Base-by-base conservation (phyloP, 257 asterid species). In the Lantana camara region DNA sequence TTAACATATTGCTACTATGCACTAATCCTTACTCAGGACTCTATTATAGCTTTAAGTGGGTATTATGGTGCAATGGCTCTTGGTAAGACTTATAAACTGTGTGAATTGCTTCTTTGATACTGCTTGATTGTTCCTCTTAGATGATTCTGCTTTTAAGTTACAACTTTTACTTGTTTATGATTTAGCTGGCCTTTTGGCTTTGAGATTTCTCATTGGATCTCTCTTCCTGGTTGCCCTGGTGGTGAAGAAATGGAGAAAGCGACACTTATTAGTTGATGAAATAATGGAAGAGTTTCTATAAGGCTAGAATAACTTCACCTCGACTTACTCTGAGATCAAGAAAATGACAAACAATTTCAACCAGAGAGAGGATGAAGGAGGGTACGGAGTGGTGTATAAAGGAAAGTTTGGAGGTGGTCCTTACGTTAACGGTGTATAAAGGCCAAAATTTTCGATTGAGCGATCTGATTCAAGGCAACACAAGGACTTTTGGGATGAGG, bases 301-400 rank as follows among this genome's bases (percentile, higher is more conserved):
- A 56, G 74, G 75, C 35, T 79, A 81, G 24, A 77, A 81, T 32
- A 75, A 75, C 73, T 75, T 74, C 34, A 66, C 80, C 0, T 83
- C 83, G 7, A 72, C 82, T 1, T 80, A 83, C 65, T 63, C 82
- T 0, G 70, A 83, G 67, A 70, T 83, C 59, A 77, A 68, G 73
- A 77, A 71, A 58, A 83, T 75, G 86, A 80, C 84, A 0, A 72
- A 60, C 71, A 75, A 71, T 14, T 77, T 83, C 76, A 71, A 38
- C 58, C 81, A 83, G 51, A 77, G 68, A 55, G 22, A 80, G 42
- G 89, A 86, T 2, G 89, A 82, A 59, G 84, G 82, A 1, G 84
- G 75, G 0, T 75, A 45, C 14, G 84, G 81, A 11, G 69, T 73
- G 6, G 82, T 83, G 6, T 83, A 80, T 69, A 80, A 80, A 73